These are phyloP conservation scores for Coprinopsis sp. DNA, from an alignment of 768 basidiomycete genomes.

Conservation along the genomic window DNA sequence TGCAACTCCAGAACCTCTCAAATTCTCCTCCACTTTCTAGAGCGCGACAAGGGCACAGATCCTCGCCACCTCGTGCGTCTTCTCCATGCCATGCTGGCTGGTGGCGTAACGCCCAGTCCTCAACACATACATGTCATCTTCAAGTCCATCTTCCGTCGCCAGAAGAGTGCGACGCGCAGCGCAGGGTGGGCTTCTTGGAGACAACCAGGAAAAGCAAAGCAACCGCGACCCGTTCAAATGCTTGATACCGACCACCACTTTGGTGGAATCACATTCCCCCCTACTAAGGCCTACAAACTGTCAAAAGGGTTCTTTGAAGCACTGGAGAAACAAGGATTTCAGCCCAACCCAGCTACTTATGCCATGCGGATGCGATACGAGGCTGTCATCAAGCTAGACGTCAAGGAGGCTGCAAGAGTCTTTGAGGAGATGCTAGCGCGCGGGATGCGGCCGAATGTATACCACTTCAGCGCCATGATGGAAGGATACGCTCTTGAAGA, in stretches of 20 bases:
- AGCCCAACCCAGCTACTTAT: constrained; percentile 53
- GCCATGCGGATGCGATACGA: constrained; percentile 63
- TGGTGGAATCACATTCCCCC: constrained; percentile 38
- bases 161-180: constrained; percentile 42
- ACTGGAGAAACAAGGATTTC: constrained; percentile 42
- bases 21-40: constrained; percentile 51
- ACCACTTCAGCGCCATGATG: constrained; percentile 74
- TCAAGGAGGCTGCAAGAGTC: constrained; percentile 45
- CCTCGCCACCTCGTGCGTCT: constrained; percentile 45
- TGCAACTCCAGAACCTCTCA: constrained; percentile 54
- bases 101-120: constrained; percentile 41
- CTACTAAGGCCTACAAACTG: constrained; percentile 25
- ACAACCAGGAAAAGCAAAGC: neutral
- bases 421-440: constrained; percentile 58
- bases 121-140: constrained; percentile 55
- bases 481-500: constrained; percentile 62
- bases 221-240: neutral
- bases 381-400: constrained; percentile 46
- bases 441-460: constrained; percentile 66
- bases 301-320: constrained; percentile 42
- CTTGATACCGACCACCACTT: constrained; percentile 39
- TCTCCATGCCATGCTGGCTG: constrained; percentile 42
- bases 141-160: constrained; percentile 45
- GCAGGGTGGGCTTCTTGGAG: constrained; percentile 42
- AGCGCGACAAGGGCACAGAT: constrained; percentile 35